Conservation (phyloP, 1,284 basidiomycete species). For the Ganoderma meredithae region DNA sequence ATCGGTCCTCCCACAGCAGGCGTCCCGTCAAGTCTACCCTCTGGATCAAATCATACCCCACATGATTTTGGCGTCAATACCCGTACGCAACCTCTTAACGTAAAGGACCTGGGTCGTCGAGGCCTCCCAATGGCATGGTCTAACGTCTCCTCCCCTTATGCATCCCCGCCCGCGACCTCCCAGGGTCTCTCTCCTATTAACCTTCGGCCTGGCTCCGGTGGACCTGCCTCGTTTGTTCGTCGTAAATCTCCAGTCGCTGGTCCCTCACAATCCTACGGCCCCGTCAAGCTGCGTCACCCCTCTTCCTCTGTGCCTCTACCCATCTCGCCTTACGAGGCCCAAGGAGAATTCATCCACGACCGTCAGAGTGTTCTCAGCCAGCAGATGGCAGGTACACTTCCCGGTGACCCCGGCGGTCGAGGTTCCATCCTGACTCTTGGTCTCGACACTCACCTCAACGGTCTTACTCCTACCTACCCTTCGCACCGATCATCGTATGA, state of each 20-base stretch:
- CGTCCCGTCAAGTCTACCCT: slow-evolving; percentile 40
- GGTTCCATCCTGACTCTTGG: slow-evolving; percentile 27
- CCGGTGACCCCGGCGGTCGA: slow-evolving; percentile 28
- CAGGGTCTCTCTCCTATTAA: slow-evolving; percentile 40
- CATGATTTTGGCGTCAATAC: slow-evolving; percentile 41
- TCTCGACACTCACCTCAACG: slow-evolving; percentile 32
- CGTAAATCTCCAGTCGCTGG: slow-evolving; percentile 40
- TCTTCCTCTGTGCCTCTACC: slow-evolving; percentile 34
- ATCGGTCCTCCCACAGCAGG: slow-evolving; percentile 44
- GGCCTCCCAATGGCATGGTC: slow-evolving; percentile 34
- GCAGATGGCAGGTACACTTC: slow-evolving; percentile 29
- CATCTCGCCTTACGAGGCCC: slow-evolving; percentile 32
- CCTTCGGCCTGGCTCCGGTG: slow-evolving; percentile 36
- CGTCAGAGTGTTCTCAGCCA: slow-evolving; percentile 35
- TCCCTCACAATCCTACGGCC: slow-evolving; percentile 35
- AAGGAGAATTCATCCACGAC: slow-evolving; percentile 32
- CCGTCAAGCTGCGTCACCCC: slow-evolving; percentile 37
- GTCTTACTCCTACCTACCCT: slow-evolving; percentile 27
- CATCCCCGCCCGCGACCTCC: slow-evolving; percentile 37
- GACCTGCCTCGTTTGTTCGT: slow-evolving; percentile 35
- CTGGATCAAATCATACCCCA: slow-evolving; percentile 37
- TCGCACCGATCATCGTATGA: slow-evolving; percentile 31
- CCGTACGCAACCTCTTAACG: slow-evolving; percentile 33
- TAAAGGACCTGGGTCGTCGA: slow-evolving; percentile 37
- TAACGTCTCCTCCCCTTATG: slow-evolving; percentile 39